phyloP scores from a whole-genome alignment of 768 basidiomycete genomes.

The Boletus subcaerulescens region DNA sequence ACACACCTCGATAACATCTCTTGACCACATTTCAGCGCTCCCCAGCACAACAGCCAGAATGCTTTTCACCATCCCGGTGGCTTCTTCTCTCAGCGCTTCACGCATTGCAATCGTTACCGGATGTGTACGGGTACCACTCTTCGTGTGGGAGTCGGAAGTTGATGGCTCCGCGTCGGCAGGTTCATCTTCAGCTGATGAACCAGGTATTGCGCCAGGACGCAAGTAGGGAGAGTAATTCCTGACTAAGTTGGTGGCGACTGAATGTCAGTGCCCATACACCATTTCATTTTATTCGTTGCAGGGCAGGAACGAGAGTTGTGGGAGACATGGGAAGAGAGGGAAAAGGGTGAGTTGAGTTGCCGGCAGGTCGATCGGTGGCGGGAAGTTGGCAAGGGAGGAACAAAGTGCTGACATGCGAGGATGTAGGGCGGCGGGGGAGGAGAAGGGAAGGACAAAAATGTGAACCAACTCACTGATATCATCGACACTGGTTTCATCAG shows the following conservation, averaged over 20 bases:
- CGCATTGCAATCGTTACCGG: constrained; percentile 69
- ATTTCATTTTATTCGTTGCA: constrained; percentile 21
- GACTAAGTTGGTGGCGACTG: constrained; percentile 88
- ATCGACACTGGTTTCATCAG: constrained; percentile 65
- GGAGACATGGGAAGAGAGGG: constrained; percentile 21
- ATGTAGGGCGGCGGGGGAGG: constrained; percentile 20
- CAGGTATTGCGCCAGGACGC: constrained; percentile 29
- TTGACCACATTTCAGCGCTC: constrained; percentile 53
- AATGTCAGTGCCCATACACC: constrained; percentile 58
- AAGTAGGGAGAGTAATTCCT: constrained; percentile 90
- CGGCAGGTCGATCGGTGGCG: constrained; percentile 26
- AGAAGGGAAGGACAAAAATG: constrained; percentile 19
- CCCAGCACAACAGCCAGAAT: constrained; percentile 36
- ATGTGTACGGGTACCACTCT: constrained; percentile 45
- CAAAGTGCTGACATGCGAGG: constrained; percentile 14
- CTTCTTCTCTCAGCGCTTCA: constrained; percentile 58
- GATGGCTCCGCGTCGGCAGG: constrained; percentile 1
- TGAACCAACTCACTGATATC: constrained; percentile 72
- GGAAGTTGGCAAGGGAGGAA: constrained; percentile 25
- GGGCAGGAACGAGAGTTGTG: constrained; percentile 34
- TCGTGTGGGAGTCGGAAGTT: constrained; percentile 41
- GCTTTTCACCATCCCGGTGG: constrained; percentile 70
- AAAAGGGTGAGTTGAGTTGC: constrained; percentile 26
- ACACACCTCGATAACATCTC: constrained; percentile 45
- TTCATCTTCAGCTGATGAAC: constrained; percentile 6